These are phyloP conservation scores for Viridothelium virens DNA, from an alignment of 495 filamentous ascomycete species.

Conservation along the genomic window DNA sequence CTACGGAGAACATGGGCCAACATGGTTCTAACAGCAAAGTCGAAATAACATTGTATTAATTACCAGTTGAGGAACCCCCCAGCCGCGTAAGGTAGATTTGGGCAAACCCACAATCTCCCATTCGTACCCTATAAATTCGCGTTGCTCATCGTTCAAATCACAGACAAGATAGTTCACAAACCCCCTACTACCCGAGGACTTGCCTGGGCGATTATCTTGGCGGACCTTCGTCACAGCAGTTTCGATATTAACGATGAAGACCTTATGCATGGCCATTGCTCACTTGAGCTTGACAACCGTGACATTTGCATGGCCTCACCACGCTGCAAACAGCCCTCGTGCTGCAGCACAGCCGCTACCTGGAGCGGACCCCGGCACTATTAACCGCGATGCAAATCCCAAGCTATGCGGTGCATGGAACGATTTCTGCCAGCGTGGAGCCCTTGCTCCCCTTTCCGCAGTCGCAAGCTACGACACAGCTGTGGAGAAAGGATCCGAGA, in stretches of 20 bases:
- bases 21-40: too few relatives aligned
- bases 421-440: background rate
- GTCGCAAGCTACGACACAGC: background rate
- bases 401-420: background rate
- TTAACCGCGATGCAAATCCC: background rate
- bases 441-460: background rate
- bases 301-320: background rate
- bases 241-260: background rate
- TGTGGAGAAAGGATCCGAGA: background rate
- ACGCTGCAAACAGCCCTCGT: background rate
- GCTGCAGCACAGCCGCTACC: background rate
- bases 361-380: background rate
- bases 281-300: background rate
- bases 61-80: too few relatives aligned
- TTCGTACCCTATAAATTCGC: too few relatives aligned
- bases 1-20: too few relatives aligned
- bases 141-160: too few relatives aligned
- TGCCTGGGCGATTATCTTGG: background rate
- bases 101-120: too few relatives aligned
- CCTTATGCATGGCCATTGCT: background rate
- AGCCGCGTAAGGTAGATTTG: too few relatives aligned
- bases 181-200: background rate
- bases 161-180: too few relatives aligned
- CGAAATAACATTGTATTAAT: too few relatives aligned
- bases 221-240: too few relatives aligned